Conservation (phyloP, 1,284 basidiomycete genomes). For the Trichosporon coremiiforme region DNA sequence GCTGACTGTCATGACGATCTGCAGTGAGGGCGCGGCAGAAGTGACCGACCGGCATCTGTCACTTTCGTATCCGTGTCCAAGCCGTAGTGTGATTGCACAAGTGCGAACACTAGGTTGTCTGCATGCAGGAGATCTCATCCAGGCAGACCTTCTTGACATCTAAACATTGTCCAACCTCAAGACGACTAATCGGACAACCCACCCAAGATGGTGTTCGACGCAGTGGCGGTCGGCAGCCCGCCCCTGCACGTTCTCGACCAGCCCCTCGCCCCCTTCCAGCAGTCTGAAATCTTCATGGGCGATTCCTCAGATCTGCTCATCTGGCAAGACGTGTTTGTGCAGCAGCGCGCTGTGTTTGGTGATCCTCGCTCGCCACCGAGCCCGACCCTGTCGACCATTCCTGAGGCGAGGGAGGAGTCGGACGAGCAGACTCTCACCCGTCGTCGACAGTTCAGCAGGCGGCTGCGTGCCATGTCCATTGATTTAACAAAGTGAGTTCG, state of each 20-base stretch:
- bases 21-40: not conserved
- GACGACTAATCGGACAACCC: too few species aligned
- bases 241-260: not conserved
- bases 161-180: too few species aligned
- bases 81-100: not conserved
- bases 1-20: not conserved
- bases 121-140: not conserved
- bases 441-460: not conserved
- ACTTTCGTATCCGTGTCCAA: not conserved
- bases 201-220: not conserved
- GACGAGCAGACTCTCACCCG: slow-evolving; percentile 1
- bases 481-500: not conserved
- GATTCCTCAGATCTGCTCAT: slow-evolving; percentile 1
- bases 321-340: not conserved
- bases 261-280: not conserved
- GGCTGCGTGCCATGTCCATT: not conserved
- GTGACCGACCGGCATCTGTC: not conserved
- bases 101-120: not conserved
- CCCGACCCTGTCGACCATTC: not conserved
- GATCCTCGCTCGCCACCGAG: not conserved
- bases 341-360: not conserved
- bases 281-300: not conserved
- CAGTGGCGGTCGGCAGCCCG: too few species aligned
- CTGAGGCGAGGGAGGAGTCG: not conserved
- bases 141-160: too few species aligned